These are phyloP conservation scores for Kluyveromyces marxianus DNA, from an alignment of 1,139 yeast species.

Conservation along the genomic window DNA sequence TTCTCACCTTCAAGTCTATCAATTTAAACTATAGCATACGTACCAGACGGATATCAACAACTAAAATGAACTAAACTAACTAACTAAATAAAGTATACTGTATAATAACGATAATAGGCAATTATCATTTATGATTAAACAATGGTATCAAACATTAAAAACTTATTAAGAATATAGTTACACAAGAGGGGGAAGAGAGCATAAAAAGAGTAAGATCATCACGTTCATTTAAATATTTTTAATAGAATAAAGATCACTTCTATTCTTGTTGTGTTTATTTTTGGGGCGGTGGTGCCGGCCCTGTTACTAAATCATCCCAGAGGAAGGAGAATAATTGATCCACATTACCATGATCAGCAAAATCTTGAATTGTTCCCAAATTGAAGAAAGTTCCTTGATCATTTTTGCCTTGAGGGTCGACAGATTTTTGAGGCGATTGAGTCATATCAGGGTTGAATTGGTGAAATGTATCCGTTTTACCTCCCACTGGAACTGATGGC, in stretches of 20 bases:
- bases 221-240: neutral
- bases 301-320: constrained; percentile 24
- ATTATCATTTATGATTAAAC: too few species aligned
- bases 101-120: too few species aligned
- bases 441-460: neutral
- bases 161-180: too few species aligned
- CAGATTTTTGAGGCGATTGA: neutral
- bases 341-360: constrained; percentile 25
- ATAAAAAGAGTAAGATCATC: neutral
- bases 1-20: too few species aligned
- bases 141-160: too few species aligned
- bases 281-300: constrained; percentile 11
- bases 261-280: neutral
- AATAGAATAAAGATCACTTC: neutral
- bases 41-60: too few species aligned
- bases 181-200: neutral
- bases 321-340: constrained; percentile 23
- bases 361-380: constrained; percentile 28
- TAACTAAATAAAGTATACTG: too few species aligned
- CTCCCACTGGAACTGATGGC: neutral
- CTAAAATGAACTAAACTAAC: too few species aligned
- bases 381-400: constrained; percentile 15
- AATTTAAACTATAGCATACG: too few species aligned
- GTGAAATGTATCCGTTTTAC: neutral
- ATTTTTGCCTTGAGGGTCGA: neutral